Percentiles rank a stretch among this genome's conserved stretches.
Evolutionary conservation across 495 filamentous ascomycete genomes (phyloP).

Genomic region (Xylaria curta): DNA sequence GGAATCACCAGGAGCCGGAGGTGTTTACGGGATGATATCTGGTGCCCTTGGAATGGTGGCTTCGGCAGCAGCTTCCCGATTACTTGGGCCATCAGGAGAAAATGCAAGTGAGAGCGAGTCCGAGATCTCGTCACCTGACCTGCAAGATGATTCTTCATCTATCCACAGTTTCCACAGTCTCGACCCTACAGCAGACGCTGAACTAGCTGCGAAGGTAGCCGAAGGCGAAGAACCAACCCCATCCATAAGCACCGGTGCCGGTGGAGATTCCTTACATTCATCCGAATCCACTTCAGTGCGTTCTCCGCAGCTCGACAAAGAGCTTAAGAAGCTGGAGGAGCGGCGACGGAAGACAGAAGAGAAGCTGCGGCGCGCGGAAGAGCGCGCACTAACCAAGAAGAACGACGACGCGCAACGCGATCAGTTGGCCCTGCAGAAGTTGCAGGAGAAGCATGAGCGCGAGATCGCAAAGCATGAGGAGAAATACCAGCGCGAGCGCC

Average conservation of each 20-base stretch:
- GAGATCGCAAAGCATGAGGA: slow-evolving; percentile 69
- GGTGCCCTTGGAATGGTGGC: slow-evolving; percentile 51
- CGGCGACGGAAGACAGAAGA: slow-evolving; percentile 72
- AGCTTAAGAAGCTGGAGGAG: slow-evolving; percentile 75
- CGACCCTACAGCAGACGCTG: slow-evolving; percentile 37
- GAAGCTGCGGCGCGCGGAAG: slow-evolving; percentile 64
- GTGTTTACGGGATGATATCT: slow-evolving; percentile 59
- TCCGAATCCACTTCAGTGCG: slow-evolving; percentile 41
- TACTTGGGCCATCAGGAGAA: slow-evolving; percentile 41
- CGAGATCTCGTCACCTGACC: slow-evolving; percentile 26
- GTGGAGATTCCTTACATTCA: not conserved
- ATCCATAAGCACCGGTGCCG: slow-evolving; percentile 34
- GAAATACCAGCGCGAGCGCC: slow-evolving; percentile 66
- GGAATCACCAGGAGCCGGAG: slow-evolving; percentile 54
- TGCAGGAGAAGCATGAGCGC: slow-evolving; percentile 64
- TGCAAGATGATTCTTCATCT: slow-evolving; percentile 42
- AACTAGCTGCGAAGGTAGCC: slow-evolving; percentile 30
- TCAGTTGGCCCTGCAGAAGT: slow-evolving; percentile 54
- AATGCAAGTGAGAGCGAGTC: slow-evolving; percentile 46
- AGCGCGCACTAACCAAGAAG: slow-evolving; percentile 50
- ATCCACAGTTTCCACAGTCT: slow-evolving; percentile 50
- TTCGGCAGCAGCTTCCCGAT: slow-evolving; percentile 46
- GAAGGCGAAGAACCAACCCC: slow-evolving; percentile 38
- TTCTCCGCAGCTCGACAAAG: slow-evolving; percentile 66
- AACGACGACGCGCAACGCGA: slow-evolving; percentile 52